phyloP scores from a whole-genome alignment of 768 basidiomycete species.

The Lactifluus piperatus region DNA sequence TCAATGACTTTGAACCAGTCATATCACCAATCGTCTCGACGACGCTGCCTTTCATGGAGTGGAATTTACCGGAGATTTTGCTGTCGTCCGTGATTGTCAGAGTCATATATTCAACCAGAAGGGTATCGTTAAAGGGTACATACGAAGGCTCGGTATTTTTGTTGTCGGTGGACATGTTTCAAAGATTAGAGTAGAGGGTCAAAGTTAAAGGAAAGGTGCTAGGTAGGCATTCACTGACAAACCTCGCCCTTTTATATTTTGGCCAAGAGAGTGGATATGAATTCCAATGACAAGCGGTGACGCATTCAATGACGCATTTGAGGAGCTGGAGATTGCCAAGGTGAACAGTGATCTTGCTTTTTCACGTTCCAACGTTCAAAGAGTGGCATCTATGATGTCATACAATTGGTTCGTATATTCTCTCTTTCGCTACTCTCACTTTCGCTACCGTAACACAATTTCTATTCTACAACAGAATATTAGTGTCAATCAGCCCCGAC shows the following conservation, averaged over 20 bases:
- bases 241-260: background rate
- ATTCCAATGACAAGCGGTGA: background rate
- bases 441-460: background rate
- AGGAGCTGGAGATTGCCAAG: background rate
- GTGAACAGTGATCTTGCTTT: background rate
- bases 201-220: background rate
- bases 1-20: slow-evolving; percentile 36
- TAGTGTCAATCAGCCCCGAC: too few species aligned
- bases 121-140: background rate
- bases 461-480: background rate
- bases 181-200: too few species aligned
- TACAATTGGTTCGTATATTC: background rate
- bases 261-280: background rate
- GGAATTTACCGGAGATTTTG: slow-evolving; percentile 32
- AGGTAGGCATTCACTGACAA: too few species aligned
- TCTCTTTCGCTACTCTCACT: too few species aligned
- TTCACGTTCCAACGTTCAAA: too few species aligned
- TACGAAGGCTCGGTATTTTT: slow-evolving; percentile 14
- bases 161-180: slow-evolving; percentile 15
- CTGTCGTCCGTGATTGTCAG: slow-evolving; percentile 19
- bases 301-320: slow-evolving; percentile 10
- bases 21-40: slow-evolving; percentile 37
- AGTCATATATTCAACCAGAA: background rate
- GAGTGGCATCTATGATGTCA: slow-evolving; percentile 7
- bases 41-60: slow-evolving; percentile 33